Base-by-base conservation (phyloP, 257 asterid genomes). In the Solanum habrochaites region DNA sequence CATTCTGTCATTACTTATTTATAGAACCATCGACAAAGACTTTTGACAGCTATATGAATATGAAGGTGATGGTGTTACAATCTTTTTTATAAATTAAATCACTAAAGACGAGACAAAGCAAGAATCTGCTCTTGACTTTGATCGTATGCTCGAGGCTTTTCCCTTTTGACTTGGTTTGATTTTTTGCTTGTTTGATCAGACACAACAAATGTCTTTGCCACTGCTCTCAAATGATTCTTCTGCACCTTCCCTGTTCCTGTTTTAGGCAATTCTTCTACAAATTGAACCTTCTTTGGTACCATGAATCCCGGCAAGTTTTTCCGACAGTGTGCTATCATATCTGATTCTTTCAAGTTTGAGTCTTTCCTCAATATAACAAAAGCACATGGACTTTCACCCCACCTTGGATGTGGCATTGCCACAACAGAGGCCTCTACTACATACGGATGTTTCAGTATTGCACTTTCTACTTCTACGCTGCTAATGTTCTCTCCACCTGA, bases 401-500 rank as follows among this genome's bases (percentile, higher is more conserved):
- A 96, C 85, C 27, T 90, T 0, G 96, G 93, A 72, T 96, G 97
- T 1, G 99, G 98, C 98, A 94, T 95, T 32, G 99, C 98, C 88
- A 95, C 99, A 86, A 95, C 99, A 4, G 98, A 93, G n/a, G 95
- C 98, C 87, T 96, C 99, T 1, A 90, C 39, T 45, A 96, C 94
- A 5, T 87, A 85, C 1, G 91, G 90, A 88, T 95, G 96, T 73
- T 89, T 88, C 86, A 91, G 86, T 45, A 95, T 86, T 20, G 86
- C 95, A 21, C 89, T 83, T 86, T 96, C 99, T 18, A 96, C 97
- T 88, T 96, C 98, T 9, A 96, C 93, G 29, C 98, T 96, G 86
- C 99, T 95, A 32, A 96, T 94, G 39, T 96, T 96, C 90, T 96
- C 99, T 37, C 99, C 99, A 11, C 99, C 99, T 23, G 58, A 75